Conservation (phyloP, 73 alveolate species). For the Paramecium octaurelia region DNA sequence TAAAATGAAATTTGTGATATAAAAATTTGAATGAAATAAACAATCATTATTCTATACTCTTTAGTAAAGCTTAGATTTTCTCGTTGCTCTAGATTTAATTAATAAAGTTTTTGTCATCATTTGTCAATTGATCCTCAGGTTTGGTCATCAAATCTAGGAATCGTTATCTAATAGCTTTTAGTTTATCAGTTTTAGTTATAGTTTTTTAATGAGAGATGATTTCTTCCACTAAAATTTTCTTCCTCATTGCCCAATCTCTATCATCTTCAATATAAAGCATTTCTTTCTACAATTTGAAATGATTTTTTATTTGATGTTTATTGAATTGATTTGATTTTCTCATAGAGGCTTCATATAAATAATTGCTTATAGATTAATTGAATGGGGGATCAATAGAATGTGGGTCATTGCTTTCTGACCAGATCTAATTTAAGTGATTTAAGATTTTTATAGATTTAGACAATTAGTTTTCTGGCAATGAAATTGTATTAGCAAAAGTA, state of each 20-base stretch:
- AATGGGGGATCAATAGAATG: conserved; percentile 35
- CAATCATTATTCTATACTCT: not conserved
- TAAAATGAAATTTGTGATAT: not conserved
- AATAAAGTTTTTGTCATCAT: not conserved
- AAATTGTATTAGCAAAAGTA: conserved; percentile 84
- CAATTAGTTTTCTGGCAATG: conserved; percentile 50
- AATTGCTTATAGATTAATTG: conserved; percentile 6
- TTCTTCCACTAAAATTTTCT: not conserved
- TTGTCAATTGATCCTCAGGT: not conserved
- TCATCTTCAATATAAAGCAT: conserved; percentile 20
- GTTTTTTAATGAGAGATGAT: not conserved
- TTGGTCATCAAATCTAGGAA: not conserved
- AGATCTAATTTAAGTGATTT: not conserved
- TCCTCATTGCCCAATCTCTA: conserved; percentile 19
- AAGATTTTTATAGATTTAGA: not conserved
- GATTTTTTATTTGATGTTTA: not conserved
- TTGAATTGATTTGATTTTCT: not conserved
- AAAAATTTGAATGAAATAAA: not conserved
- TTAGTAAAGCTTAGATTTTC: not conserved
- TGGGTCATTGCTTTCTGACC: conserved; percentile 37
- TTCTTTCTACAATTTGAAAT: conserved; percentile 12
- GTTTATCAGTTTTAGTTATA: not conserved
- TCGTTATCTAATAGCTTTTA: not conserved
- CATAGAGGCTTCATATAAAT: conserved; percentile 44
- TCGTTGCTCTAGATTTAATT: not conserved